Base-by-base conservation (phyloP, 495 filamentous ascomycete genomes). In the Durotheca rogersii region DNA sequence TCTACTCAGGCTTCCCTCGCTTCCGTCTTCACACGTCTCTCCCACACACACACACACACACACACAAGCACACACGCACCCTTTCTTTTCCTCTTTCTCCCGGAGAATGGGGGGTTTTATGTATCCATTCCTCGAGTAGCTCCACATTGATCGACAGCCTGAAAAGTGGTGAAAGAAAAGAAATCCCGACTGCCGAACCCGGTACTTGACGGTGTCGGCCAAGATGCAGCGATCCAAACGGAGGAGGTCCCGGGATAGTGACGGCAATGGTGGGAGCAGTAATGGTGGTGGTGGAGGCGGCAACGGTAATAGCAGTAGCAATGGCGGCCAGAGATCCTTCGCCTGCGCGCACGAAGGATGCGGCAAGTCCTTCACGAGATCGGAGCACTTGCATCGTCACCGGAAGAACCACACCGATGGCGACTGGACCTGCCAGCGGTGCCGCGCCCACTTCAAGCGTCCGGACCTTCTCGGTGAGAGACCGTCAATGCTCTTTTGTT, bases 371-470 rank as follows among this genome's bases (percentile, higher is more conserved):
- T 83, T 83, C 59, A 79, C 78, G 37, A 70, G 80, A 40, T 74
- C 78, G 2, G 80, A 83, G 52, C 80, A 83, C 64, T 65, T 82
- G 9, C 80, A 81, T 21, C 74, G 80, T 9, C 80, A 83, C 62
- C 69, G 74, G 14, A 65, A 81, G 36, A 83, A 83, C 49, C 80
- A 83, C 45, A 74, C 69, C 17, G 71, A 75, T 49, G 79, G 78
- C 0, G 72, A 78, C 36, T 67, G 71, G 45, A 81, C 78, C 0
- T 83, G 80, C 51, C 60, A 72, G 38, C 67, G 79, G 21, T 83
- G 80, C 36, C 73, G 72, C 32, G 78, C 80, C 11, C 79, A 83
- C 61, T 83, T 83, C 58, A 67, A 72, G 21, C 72, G 80, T 12
- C 72, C 70, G 34, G 80, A 83, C 60, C 55, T 83, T 14, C 60